Evolutionary conservation across 331 rosid genomes (phyloP).

Genomic region (Acacia concinna): DNA sequence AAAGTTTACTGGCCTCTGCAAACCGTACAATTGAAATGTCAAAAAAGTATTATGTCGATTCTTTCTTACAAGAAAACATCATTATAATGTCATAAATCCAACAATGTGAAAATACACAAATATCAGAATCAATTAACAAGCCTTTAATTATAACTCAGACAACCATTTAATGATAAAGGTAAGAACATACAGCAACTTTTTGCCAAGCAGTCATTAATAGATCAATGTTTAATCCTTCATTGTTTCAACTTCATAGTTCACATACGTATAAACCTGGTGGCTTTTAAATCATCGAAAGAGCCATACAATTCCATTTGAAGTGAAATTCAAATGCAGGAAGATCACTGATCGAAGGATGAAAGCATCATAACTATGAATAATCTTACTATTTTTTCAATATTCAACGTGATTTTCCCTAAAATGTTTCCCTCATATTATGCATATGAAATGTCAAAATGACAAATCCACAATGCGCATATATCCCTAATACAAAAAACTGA

Average conservation of each 20-base stretch:
- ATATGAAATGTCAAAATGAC: neutral
- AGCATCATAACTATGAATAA: neutral
- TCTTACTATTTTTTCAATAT: neutral
- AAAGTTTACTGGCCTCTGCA: neutral
- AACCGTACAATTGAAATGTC: neutral
- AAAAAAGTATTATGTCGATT: neutral
- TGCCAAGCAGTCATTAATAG: neutral
- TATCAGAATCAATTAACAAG: neutral
- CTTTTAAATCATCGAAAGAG: slow-evolving; percentile 13
- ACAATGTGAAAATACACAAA: neutral
- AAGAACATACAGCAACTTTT: neutral
- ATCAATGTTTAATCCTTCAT: neutral
- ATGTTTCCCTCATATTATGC: slow-evolving; percentile 4
- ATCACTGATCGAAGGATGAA: neutral
- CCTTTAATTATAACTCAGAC: neutral
- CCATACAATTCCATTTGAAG: neutral
- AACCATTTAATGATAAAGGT: neutral
- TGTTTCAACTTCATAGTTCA: slow-evolving; percentile 9
- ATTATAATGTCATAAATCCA: neutral
- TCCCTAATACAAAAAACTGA: slow-evolving; percentile 12
- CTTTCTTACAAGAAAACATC: neutral
- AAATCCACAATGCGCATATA: slow-evolving; percentile 3
- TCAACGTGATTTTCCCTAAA: neutral
- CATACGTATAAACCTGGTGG: neutral
- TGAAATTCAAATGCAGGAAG: neutral